Evolutionary conservation across 1,139 yeast genomes (phyloP).

Genomic region (Taphrina pruni): DNA sequence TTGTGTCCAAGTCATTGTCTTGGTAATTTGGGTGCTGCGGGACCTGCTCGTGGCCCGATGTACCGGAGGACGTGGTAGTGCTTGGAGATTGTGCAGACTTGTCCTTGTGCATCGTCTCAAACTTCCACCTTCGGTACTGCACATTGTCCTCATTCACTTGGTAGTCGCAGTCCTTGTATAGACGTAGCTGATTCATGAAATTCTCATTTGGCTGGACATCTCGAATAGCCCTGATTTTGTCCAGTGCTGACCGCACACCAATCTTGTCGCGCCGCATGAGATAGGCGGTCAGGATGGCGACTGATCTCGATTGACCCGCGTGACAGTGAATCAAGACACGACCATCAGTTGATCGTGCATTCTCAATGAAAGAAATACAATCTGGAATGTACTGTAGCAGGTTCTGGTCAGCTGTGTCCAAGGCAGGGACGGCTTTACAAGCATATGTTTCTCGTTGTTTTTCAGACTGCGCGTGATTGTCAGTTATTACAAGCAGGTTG

Average conservation of each 20-base stretch:
- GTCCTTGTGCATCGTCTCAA: conserved; percentile 43
- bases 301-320: conserved; percentile 88
- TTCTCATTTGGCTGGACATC: conserved; percentile 75
- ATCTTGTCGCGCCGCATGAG: conserved; percentile 75
- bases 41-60: not conserved
- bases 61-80: not conserved
- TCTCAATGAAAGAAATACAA: conserved; percentile 69
- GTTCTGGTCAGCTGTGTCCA: conserved; percentile 53
- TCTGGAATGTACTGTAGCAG: conserved; percentile 66
- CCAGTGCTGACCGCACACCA: conserved; percentile 65
- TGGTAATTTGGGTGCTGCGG: conserved; percentile 5
- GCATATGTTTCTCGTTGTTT: conserved; percentile 6
- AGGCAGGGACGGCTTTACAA: conserved; percentile 8
- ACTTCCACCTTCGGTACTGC: conserved; percentile 60
- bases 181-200: conserved; percentile 72
- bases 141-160: conserved; percentile 53
- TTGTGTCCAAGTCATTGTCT: conserved; percentile 20
- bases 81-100: not conserved
- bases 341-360: conserved; percentile 57
- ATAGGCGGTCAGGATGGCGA: conserved; percentile 73
- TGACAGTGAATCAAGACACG: conserved; percentile 54
- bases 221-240: conserved; percentile 71
- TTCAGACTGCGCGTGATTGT: not conserved
- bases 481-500: too few species aligned
- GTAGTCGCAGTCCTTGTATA: conserved; percentile 63